phyloP scores from a whole-genome alignment of 2,329 filamentous ascomycete genomes.

The Sporothrix curviconia region DNA sequence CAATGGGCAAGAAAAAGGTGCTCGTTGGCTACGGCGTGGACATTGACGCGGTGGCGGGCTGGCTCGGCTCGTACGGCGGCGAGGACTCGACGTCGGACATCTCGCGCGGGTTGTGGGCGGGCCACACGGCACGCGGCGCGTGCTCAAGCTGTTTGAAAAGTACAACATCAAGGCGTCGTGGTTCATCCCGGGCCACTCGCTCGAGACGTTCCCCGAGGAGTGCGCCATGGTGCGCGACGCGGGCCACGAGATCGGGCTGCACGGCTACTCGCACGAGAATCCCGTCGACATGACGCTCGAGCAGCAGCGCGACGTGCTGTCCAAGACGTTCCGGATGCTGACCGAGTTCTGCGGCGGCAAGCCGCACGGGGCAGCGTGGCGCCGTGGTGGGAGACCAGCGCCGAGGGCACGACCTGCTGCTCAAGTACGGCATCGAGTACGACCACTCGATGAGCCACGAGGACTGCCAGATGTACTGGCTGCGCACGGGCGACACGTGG shows the following conservation, averaged over 20 bases:
- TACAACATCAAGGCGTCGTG: conserved; percentile 61
- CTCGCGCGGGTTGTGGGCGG: conserved; percentile 61
- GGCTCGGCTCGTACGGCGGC: conserved; percentile 69
- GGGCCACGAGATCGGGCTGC: conserved; percentile 42
- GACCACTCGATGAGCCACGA: conserved; percentile 61
- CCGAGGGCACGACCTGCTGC: conserved; percentile 47
- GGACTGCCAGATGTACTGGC: conserved; percentile 61
- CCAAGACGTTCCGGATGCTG: conserved; percentile 44
- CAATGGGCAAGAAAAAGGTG: conserved; percentile 17
- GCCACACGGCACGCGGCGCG: conserved; percentile 55
- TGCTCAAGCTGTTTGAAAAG: conserved; percentile 64
- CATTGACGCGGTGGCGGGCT: conserved; percentile 69
- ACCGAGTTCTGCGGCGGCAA: conserved; percentile 40
- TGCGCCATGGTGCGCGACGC: conserved; percentile 36
- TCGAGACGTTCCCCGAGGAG: conserved; percentile 42
- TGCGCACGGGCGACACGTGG: conserved; percentile 59
- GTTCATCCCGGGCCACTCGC: conserved; percentile 43
- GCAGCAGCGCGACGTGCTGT: conserved; percentile 67
- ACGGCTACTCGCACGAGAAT: conserved; percentile 29
- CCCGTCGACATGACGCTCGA: conserved; percentile 55
- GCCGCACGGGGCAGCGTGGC: conserved; percentile 54
- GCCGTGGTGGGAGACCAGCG: conserved; percentile 42
- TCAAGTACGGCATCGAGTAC: conserved; percentile 62
- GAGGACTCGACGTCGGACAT: conserved; percentile 68
- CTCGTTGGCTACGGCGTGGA: conserved; percentile 58